phyloP scores from a whole-genome alignment of 2,329 filamentous ascomycete species.

The Verticillium zaregamsianum region DNA sequence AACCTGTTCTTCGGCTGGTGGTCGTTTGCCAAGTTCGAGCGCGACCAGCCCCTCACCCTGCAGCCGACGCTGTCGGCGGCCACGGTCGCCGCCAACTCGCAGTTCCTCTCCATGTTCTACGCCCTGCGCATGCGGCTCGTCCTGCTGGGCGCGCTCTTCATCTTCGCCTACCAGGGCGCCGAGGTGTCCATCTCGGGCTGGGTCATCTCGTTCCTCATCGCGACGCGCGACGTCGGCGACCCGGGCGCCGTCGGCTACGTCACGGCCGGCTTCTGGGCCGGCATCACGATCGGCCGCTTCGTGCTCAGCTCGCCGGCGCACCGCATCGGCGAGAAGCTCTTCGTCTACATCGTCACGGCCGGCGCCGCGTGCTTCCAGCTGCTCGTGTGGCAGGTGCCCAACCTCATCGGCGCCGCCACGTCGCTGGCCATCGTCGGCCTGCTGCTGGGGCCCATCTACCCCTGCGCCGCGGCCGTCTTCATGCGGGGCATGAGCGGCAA shows the following conservation, averaged over 20 bases:
- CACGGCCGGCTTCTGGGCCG: slow-evolving; percentile 66
- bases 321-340: slow-evolving; percentile 64
- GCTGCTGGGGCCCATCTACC: slow-evolving; percentile 74
- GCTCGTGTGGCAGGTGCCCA: slow-evolving; percentile 75
- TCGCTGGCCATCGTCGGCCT: slow-evolving; percentile 68
- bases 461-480: slow-evolving; percentile 64
- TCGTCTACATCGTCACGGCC: slow-evolving; percentile 58
- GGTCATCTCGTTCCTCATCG: slow-evolving; percentile 82
- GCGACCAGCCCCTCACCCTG: slow-evolving; percentile 37
- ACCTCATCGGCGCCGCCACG: slow-evolving; percentile 66
- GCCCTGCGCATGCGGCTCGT: slow-evolving; percentile 54
- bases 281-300: slow-evolving; percentile 75
- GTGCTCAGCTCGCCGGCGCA: slow-evolving; percentile 62
- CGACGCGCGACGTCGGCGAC: slow-evolving; percentile 59
- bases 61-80: slow-evolving; percentile 9
- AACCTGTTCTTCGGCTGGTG: slow-evolving; percentile 58
- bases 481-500: slow-evolving; percentile 53
- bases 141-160: slow-evolving; percentile 72
- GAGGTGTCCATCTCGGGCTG: slow-evolving; percentile 82
- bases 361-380: slow-evolving; percentile 66
- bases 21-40: slow-evolving; percentile 67
- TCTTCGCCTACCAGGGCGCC: slow-evolving; percentile 82
- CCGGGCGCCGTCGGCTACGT: slow-evolving; percentile 74
- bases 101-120: slow-evolving; percentile 40
- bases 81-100: slow-evolving; percentile 19